A percentile compares a stretch with the other conserved stretches of the same genome.
Evolutionary conservation across 140 eudicot species (phyloP).

Genomic region (Bidens hawaiensis): DNA sequence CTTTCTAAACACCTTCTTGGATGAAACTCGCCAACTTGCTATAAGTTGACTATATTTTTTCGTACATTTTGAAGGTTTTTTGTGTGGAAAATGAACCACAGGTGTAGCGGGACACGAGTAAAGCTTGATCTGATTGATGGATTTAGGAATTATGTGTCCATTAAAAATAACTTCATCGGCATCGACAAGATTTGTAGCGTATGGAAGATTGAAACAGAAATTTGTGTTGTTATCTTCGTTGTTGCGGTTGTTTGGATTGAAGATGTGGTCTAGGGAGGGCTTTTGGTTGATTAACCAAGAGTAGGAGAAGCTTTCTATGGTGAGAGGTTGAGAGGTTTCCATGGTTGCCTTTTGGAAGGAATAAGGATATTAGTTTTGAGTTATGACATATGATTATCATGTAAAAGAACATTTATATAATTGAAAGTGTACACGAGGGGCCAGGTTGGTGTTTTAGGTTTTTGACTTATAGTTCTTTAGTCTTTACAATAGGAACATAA

Average conservation of each 20-base stretch:
- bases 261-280: conserved; percentile 22
- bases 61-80: background rate
- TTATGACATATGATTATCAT: background rate
- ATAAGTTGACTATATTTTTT: conserved; percentile 15
- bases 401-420: conserved; percentile 16
- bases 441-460: background rate
- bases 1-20: conserved; percentile 30
- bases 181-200: conserved; percentile 36
- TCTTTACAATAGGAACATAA: background rate
- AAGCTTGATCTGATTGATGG: conserved; percentile 9
- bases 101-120: conserved; percentile 33
- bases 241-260: background rate
- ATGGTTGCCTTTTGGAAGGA: conserved; percentile 25
- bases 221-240: conserved; percentile 1
- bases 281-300: conserved; percentile 53
- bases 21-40: conserved; percentile 36
- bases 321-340: conserved; percentile 60
- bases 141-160: conserved; percentile 51
- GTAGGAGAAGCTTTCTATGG: conserved; percentile 74
- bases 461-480: background rate
- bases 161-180: conserved; percentile 64
- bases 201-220: conserved; percentile 45
- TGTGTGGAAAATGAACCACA: conserved; percentile 20
- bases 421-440: background rate
- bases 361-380: conserved; percentile 13